Percentiles rank a stretch among this genome's conserved stretches.
These are phyloP conservation scores for Oxytropis ochrocephala DNA, from an alignment of 306 rosid genomes.

Conservation along the genomic window DNA sequence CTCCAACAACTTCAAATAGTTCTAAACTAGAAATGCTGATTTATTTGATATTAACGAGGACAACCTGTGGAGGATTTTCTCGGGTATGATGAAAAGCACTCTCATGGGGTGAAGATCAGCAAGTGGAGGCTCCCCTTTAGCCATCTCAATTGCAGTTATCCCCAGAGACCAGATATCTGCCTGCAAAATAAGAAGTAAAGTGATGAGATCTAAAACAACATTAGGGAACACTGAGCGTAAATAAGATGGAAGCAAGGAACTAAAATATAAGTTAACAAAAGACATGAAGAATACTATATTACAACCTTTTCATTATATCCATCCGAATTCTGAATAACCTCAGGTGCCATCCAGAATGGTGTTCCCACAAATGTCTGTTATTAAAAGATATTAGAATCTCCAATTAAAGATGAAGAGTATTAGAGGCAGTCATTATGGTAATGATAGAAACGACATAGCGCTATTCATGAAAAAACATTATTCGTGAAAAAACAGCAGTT, in stretches of 20 bases:
- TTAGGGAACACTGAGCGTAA: constrained; percentile 2
- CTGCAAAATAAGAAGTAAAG: constrained; percentile 45
- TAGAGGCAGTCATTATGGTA: neutral
- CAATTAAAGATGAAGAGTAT: neutral
- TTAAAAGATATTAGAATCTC: constrained; percentile 49
- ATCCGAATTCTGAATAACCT: constrained; percentile 94
- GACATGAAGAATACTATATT: constrained; percentile 5
- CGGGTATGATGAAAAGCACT: constrained; percentile 95
- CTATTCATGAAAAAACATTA: neutral
- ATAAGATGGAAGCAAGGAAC: constrained; percentile 3
- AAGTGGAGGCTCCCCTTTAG: constrained; percentile 98
- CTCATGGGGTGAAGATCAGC: constrained; percentile 99
- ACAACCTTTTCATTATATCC: constrained; percentile 98
- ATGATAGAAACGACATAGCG: neutral
- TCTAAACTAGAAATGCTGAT: constrained; percentile 4
- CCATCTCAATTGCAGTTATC: constrained; percentile 98
- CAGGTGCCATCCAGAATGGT: constrained; percentile 99
- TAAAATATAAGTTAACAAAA: constrained; percentile 5
- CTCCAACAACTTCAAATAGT: neutral
- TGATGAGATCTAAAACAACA: constrained; percentile 20
- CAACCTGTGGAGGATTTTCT: constrained; percentile 98
- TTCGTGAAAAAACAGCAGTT: neutral
- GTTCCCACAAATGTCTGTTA: constrained; percentile 99
- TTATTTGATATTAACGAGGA: neutral
- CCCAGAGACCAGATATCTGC: constrained; percentile 99